A percentile compares a stretch with the other conserved stretches of the same genome.
Evolutionary conservation across 164 flowering plant species (phyloP).

Genomic region (Stephania japonica): DNA sequence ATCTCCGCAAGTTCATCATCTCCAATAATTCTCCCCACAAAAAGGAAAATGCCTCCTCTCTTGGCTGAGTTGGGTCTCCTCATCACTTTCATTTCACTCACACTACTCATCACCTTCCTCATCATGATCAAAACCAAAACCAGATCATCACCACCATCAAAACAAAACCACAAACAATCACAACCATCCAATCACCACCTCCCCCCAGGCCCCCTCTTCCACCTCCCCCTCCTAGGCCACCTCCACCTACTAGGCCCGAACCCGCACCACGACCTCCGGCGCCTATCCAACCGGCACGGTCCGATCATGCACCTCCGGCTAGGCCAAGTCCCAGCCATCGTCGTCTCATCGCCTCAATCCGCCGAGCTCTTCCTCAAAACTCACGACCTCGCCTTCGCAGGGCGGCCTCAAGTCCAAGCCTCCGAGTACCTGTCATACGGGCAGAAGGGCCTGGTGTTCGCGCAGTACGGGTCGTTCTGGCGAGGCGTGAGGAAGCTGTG

Average conservation of each 20-base stretch:
- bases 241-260: constrained; percentile 18
- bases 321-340: constrained; percentile 1
- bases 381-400: constrained; percentile 3
- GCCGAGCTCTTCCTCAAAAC: constrained; percentile 4
- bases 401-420: constrained; percentile 11
- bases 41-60: no score
- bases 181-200: no score
- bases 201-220: constrained; percentile 16
- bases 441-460: constrained; percentile 16
- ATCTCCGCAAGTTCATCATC: no score
- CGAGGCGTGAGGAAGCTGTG: constrained; percentile 25
- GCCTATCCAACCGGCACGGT: constrained; percentile 18
- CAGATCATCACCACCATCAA: no score
- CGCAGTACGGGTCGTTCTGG: constrained; percentile 23
- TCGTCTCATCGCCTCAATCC: constrained; percentile 5
- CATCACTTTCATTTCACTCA: no score
- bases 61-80: no score
- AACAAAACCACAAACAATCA: no score
- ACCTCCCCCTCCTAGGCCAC: not conserved
- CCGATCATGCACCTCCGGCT: constrained; percentile 9
- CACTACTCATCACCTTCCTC: no score
- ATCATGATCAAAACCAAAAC: no score
- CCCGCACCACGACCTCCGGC: constrained; percentile 23
- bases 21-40: no score
- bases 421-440: constrained; percentile 18